Evolutionary conservation across 2,329 filamentous ascomycete species (phyloP), one percentile per base, ranked within the genome.

Genomic region (Verticillium longisporum): DNA sequence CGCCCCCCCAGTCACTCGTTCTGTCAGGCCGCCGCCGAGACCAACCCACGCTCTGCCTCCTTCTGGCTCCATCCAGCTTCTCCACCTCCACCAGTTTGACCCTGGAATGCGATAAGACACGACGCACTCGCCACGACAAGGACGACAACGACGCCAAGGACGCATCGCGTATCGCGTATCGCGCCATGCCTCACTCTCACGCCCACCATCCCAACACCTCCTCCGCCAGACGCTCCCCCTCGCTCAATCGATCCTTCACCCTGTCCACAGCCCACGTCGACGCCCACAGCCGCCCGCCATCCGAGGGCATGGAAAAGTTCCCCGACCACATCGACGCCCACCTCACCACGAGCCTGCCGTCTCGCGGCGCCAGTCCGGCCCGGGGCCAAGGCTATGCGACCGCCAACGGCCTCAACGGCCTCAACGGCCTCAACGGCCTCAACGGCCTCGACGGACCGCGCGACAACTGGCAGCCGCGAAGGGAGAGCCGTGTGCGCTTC

Each of bases 391-490:
- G 71, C 53, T 64, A 71, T 59, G 57, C 58, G 33, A 60, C 58
- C 45, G 59, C 67, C 18, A 21, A 21, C 18, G 18, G 18, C 18
- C 18, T 21, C 18, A 21, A 21, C 18, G 18, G 18, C 18, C 18
- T 21, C 41, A 70, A 68, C 55, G 69, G 68, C 54, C 59, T 65
- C 21, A 61, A 66, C 38, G 66, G 18, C 18, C 18, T 21, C 41
- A 70, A 68, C 55, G 69, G 68, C 54, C 59, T 65, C 21, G 61
- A 66, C 38, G 66, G 68, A 14, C 71, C 73, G 26, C 71, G 75
- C 60, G 83, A 88, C 65, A 78, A 81, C 66, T 91, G 88, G 88
- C 82, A 85, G 60, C 78, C 83, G 50, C 80, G 84, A 55, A 84
- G 80, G 69, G 80, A 84, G 64, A 78, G 76, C 65, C 66, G 68